Evolutionary conservation across 305 asterid species (phyloP), one percentile per base, ranked within the genome.

Genomic region (Rubia occidens): DNA sequence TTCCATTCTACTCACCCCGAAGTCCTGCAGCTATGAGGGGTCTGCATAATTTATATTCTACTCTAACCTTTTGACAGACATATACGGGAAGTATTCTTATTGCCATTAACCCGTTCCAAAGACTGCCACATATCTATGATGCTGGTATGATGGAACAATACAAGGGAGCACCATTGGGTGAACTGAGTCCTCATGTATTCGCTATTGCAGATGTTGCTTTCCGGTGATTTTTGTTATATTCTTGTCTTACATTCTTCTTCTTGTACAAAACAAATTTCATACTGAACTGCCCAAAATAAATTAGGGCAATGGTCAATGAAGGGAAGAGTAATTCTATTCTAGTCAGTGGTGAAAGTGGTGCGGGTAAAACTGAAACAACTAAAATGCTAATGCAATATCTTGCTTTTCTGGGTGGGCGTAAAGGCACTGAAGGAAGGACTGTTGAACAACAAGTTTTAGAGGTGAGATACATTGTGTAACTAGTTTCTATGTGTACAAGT

Each of bases 371-470:
- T 29, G 96, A 89, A 87, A 91, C 96, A 29, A 89, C 98, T 60
- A 91, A 89, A 87, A 92, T 92, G 98, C 96, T 89, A 80, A 92
- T 92, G 98, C 84, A 73, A n/a, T 92, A 89, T 77, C 96, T 92
- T 71, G 98, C 98, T 64, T 86, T 77, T 83, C 77, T 92, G 86
- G 98, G 98, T 21, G 98, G 98, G 68, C 92, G 89, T 74, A 89
- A 85, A 81, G 90, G 91, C 70, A 84, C 96, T 70, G 96, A 88
- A 88, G 95, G 91, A 71, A 80, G 98, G 72, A 92, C 95, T 37
- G 98, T 92, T 37, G 96, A 92, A 80, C 98, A 92, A 75, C 92
- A 92, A 86, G 98, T 92, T 75, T 90, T 92, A 62, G 98, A 92
- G 95, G 98, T 92, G 81, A 81, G 76, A 72, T 64, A 29, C 67